Evolutionary conservation across 2,329 filamentous ascomycete species (phyloP).

Genomic region (Ophiostoma quercus): DNA sequence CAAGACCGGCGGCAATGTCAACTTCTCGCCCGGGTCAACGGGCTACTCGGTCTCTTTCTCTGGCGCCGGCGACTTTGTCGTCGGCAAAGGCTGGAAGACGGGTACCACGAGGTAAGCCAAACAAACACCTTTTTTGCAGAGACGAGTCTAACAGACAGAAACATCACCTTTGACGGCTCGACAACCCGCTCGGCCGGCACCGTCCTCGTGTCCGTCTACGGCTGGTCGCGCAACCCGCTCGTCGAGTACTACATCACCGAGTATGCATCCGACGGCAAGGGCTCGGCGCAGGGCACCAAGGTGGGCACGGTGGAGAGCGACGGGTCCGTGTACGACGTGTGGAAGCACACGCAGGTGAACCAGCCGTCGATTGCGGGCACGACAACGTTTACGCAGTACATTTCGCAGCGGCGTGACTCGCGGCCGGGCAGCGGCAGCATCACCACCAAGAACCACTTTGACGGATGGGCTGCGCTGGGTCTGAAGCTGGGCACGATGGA

Average conservation of each 20-base stretch:
- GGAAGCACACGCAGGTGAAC: constrained; percentile 37
- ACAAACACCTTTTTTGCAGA: neutral
- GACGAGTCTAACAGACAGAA: constrained; percentile 20
- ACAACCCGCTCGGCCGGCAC: constrained; percentile 30
- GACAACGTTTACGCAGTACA: constrained; percentile 47
- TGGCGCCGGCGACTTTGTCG: constrained; percentile 49
- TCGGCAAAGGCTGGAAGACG: constrained; percentile 55
- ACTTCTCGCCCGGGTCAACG: constrained; percentile 30
- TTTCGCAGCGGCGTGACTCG: constrained; percentile 44
- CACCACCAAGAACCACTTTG: constrained; percentile 47
- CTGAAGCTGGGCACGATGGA: constrained; percentile 44
- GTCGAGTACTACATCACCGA: constrained; percentile 40
- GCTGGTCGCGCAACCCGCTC: constrained; percentile 38
- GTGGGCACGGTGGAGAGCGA: constrained; percentile 34
- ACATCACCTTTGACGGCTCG: constrained; percentile 32
- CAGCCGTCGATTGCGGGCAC: constrained; percentile 45
- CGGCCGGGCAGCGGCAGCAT: constrained; percentile 44
- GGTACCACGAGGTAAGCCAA: constrained; percentile 37
- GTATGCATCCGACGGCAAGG: constrained; percentile 33
- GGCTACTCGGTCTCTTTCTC: constrained; percentile 43
- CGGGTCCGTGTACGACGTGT: constrained; percentile 36
- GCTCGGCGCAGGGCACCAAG: constrained; percentile 32
- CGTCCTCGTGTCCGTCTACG: constrained; percentile 37
- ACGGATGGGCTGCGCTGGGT: constrained; percentile 45
- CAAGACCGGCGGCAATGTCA: constrained; percentile 36